Base-by-base conservation (phyloP, 352 stramenopile species). In the Albugo candida region DNA sequence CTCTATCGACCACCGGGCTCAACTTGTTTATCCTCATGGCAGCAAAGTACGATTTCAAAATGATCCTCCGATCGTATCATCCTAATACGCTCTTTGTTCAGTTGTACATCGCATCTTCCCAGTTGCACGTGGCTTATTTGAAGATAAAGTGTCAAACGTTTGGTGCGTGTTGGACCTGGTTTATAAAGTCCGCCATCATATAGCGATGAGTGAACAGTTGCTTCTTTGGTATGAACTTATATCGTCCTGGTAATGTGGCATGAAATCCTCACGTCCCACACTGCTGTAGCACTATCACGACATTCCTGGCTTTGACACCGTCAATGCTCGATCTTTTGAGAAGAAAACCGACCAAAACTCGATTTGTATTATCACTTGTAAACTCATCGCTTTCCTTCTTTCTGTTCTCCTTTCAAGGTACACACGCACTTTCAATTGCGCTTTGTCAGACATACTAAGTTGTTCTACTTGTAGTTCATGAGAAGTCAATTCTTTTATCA, bases 111-210 rank as follows among this genome's bases (percentile, higher is more conserved):
- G 95, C 18, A 81, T 98, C 31, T 98, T 99, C 53, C 95, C 95
- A 1, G 94, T 98, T 52, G 65, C 81, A 14, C 71, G 95, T 16
- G 93, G 95, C 8, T 58, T 99, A 34, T 99, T 98, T 63, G 95
- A 99, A 70, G 93, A 97, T 56, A 98, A 99, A 57, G 95, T 98
- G 11, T 73, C 92, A 19, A 97, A 97, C 59, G 63, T 97, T 39
- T 98, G 92, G 93, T 98, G 86, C 59, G 80, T 91, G 12, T 53
- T 91, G 39, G 89, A 93, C 47, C 68, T 87, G 18, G 53, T 81
- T 38, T 34, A 81, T 24, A 92, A 92, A 51, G 71, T 92, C 19
- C 70, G 64, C 16, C 60, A 55, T 4, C 59, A 65, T 38, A 49
- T 94, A 14, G 56, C 62, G 4, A 49, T 64, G 2, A 50, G 47